Evolutionary conservation across 2,329 filamentous ascomycete species (phyloP).

Genomic region (Ilyonectria destructans): DNA sequence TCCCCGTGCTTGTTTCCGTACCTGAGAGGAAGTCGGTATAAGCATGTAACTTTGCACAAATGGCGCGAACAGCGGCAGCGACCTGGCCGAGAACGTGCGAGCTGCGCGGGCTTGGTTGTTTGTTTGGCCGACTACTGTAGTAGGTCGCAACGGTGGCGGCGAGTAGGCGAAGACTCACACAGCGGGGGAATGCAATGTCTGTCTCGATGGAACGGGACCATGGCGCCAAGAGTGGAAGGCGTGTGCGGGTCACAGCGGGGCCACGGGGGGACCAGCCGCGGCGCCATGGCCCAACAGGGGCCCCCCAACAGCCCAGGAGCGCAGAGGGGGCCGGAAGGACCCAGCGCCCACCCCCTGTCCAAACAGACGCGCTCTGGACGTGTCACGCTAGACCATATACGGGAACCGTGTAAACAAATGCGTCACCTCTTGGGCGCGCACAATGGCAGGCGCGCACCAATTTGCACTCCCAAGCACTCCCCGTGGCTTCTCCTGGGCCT

Average conservation of each 20-base stretch:
- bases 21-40: conserved; percentile 8
- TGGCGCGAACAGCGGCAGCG: conserved; percentile 6
- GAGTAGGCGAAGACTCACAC: conserved; percentile 16
- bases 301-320: conserved; percentile 16
- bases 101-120: conserved; percentile 4
- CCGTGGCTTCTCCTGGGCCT: conserved; percentile 31
- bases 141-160: not conserved
- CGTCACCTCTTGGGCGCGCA: conserved; percentile 50
- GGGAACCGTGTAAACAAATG: conserved; percentile 58
- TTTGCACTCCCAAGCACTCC: conserved; percentile 25
- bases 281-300: conserved; percentile 41
- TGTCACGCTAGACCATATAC: conserved; percentile 49
- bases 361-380: conserved; percentile 54
- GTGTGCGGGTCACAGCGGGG: conserved; percentile 36
- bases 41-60: not conserved
- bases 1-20: conserved; percentile 16
- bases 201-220: conserved; percentile 41
- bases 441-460: conserved; percentile 29
- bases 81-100: not conserved
- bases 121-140: not conserved
- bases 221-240: conserved; percentile 33
- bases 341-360: conserved; percentile 42
- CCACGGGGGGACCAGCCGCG: conserved; percentile 44
- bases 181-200: conserved; percentile 47
- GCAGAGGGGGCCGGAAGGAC: conserved; percentile 35